Conservation (phyloP, 352 stramenopile species). For the Elongisporangium undulatum region DNA sequence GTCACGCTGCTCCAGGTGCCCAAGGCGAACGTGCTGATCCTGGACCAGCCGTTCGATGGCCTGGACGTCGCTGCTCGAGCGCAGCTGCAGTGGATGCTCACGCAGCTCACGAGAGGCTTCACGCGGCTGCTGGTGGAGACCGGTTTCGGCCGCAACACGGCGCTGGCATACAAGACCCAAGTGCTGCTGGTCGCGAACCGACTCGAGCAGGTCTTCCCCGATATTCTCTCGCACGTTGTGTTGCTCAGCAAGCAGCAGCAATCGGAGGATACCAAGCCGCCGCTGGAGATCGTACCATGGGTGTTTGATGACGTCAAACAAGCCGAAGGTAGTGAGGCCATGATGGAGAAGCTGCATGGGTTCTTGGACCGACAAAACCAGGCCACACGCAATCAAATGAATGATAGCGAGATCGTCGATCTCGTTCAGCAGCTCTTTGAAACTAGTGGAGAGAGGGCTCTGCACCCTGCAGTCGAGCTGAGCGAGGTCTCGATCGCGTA, state of each 20-base stretch:
- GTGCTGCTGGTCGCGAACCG: constrained; percentile 87
- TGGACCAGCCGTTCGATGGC: constrained; percentile 93
- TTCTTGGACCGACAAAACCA: constrained; percentile 34
- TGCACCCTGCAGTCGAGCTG: constrained; percentile 26
- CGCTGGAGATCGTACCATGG: constrained; percentile 35
- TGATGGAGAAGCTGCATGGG: constrained; percentile 26
- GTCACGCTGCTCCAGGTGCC: constrained; percentile 75
- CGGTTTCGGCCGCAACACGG: constrained; percentile 59
- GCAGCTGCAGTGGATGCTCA: constrained; percentile 82
- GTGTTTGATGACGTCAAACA: constrained; percentile 15
- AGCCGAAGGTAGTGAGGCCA: constrained; percentile 20
- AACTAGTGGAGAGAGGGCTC: neutral
- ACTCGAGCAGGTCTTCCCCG: constrained; percentile 84
- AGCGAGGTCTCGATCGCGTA: constrained; percentile 59
- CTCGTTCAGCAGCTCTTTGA: constrained; percentile 42
- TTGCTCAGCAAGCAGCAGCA: constrained; percentile 20
- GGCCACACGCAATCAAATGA: constrained; percentile 24
- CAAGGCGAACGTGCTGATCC: constrained; percentile 66
- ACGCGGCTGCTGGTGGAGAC: constrained; percentile 88
- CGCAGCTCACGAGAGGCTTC: constrained; percentile 83
- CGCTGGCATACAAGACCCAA: constrained; percentile 84
- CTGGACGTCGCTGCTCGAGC: constrained; percentile 81
- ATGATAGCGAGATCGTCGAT: constrained; percentile 19
- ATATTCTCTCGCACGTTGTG: constrained; percentile 69
- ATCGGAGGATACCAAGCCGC: neutral